These are phyloP conservation scores for Sphaerulina populicola DNA, from an alignment of 2,329 filamentous ascomycete genomes.

Conservation along the genomic window DNA sequence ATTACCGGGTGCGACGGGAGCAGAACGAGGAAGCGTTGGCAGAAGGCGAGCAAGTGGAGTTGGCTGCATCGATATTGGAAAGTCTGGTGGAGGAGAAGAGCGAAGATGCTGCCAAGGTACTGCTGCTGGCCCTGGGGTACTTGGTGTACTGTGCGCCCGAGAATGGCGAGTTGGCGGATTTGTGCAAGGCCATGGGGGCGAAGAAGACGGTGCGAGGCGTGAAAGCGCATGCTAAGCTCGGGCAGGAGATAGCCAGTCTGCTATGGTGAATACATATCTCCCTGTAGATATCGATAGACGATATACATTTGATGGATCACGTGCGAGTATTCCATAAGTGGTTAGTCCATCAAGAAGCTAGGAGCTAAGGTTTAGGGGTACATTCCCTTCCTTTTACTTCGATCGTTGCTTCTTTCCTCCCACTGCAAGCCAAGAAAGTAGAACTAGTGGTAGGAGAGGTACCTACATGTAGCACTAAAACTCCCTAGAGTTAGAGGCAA, in stretches of 20 bases:
- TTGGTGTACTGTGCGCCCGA: constrained; percentile 62
- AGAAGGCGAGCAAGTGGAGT: constrained; percentile 66
- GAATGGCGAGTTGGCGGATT: constrained; percentile 67
- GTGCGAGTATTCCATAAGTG: no score
- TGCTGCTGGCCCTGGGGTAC: constrained; percentile 67
- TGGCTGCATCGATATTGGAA: constrained; percentile 73
- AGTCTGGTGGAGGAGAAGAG: constrained; percentile 50
- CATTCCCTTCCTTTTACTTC: neutral
- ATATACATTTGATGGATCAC: neutral
- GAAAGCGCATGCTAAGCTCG: constrained; percentile 31
- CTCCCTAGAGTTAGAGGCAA: no score
- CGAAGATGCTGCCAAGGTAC: constrained; percentile 63
- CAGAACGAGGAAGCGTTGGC: constrained; percentile 52
- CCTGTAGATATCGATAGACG: neutral
- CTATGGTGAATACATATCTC: constrained; percentile 16
- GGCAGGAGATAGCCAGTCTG: constrained; percentile 27
- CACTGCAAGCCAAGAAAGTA: no score
- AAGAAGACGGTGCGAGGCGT: constrained; percentile 48
- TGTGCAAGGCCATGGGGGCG: constrained; percentile 72
- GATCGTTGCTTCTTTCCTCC: neutral
- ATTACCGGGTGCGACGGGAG: constrained; percentile 56
- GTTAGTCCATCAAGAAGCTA: no score
- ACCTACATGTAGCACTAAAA: no score
- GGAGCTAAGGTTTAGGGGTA: no score
- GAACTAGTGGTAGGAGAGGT: no score